Conservation (phyloP, 2,329 filamentous ascomycete genomes). For the Fusarium gaditjirri region DNA sequence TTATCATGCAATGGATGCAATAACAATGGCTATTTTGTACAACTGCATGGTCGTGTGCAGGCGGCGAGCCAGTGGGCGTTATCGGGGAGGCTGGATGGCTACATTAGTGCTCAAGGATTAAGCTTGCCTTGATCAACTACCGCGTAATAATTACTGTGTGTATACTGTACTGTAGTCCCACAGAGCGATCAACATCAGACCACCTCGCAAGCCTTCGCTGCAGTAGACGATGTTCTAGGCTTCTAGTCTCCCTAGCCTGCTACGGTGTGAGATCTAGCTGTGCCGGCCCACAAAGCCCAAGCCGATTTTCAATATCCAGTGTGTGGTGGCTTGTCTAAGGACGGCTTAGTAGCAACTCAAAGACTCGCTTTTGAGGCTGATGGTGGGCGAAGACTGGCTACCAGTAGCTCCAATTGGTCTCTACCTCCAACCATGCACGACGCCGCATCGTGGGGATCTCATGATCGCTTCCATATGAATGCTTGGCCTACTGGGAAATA, state of each 20-base stretch:
- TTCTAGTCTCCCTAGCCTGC: slow-evolving; percentile 32
- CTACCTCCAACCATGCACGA: slow-evolving; percentile 37
- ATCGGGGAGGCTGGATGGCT: slow-evolving; percentile 25
- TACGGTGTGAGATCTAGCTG: slow-evolving; percentile 25
- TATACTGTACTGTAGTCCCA: slow-evolving; percentile 26
- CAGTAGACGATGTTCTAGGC: slow-evolving; percentile 38
- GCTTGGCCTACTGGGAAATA: slow-evolving; percentile 28
- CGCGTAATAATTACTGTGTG: slow-evolving; percentile 19
- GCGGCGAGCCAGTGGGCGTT: slow-evolving; percentile 19
- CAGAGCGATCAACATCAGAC: slow-evolving; percentile 43
- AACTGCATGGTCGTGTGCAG: slow-evolving; percentile 17
- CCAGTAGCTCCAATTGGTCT: slow-evolving; percentile 20
- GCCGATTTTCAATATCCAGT: slow-evolving; percentile 6
- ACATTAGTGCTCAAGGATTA: slow-evolving; percentile 20
- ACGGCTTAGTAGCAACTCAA: slow-evolving; percentile 7
- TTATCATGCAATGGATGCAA: background rate
- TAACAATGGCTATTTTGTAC: background rate
- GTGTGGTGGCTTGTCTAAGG: slow-evolving; percentile 19
- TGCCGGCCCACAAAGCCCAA: slow-evolving; percentile 13
- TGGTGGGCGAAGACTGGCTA: slow-evolving; percentile 18
- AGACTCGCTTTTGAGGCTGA: slow-evolving; percentile 8
- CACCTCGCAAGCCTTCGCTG: slow-evolving; percentile 41
- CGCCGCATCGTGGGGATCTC: slow-evolving; percentile 46
- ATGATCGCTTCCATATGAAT: slow-evolving; percentile 35
- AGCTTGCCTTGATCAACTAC: slow-evolving; percentile 9